Evolutionary conservation across 2,329 filamentous ascomycete genomes (phyloP), one percentile per base, ranked within the genome.

Genomic region (Xylariaceae sp.): DNA sequence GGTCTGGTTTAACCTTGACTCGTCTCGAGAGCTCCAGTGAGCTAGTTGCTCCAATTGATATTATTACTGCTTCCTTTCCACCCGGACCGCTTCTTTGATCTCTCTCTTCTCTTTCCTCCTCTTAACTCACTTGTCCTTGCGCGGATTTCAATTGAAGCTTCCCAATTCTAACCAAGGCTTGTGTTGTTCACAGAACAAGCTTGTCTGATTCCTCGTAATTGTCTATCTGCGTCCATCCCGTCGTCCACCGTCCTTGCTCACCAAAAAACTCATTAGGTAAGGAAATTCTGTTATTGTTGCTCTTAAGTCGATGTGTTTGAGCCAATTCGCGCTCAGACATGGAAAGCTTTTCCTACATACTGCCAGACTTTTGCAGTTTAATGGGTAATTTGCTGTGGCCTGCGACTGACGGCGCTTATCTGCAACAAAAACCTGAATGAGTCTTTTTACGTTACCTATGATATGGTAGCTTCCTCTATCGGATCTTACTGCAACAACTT

Each of bases 111-210:
- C 47, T 57, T 56, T 63, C 56, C 42, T 56, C 53, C 47, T 58
- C 53, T 61, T 58, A 69, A 68, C 68, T 67, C 68, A 68, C 67
- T 68, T 63, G 68, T 66, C 67, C 67, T 68, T 70, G 67, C 60
- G 61, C 57, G 50, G 62, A 44, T 55, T 52, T 50, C 58, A 49
- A 52, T 55, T 27, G 42, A 60, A 57, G 53, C 45, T 42, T 44
- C 40, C 49, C 62, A 62, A 58, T 62, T 58, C 61, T 59, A 59
- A 65, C 63, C 66, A 66, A 68, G 68, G 62, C 67, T 61, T 62
- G 68, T 70, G 68, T 67, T 69, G 68, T 68, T 70, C 68, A 62
- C 61, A 64, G 60, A 62, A 57, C 60, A 55, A 60, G 45, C 57
- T 58, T 55, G 52, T 59, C 59, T 53, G 46, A 56, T 58, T 41